Conservation (phyloP, 2,329 filamentous ascomycete species). For the Pseudogymnoascus sp. region DNA sequence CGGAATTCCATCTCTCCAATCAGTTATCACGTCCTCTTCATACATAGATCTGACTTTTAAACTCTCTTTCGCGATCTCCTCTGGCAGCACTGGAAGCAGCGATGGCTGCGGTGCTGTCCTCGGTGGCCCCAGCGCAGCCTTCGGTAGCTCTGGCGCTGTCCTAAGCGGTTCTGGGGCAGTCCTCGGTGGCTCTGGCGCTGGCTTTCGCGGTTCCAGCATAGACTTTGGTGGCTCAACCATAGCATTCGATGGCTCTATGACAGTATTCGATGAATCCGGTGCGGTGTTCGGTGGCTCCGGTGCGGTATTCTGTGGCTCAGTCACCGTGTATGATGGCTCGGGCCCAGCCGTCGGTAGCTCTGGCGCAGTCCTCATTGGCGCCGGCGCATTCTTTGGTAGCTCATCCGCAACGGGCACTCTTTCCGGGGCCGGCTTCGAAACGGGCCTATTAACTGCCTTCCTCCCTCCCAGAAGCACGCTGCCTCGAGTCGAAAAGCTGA, state of each 20-base stretch:
- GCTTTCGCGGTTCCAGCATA: background rate
- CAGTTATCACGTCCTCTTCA: constrained; percentile 17
- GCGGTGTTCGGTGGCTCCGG: background rate
- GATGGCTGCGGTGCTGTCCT: background rate
- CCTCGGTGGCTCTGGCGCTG: background rate
- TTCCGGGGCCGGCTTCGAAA: background rate
- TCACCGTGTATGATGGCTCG: background rate
- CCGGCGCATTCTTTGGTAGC: background rate
- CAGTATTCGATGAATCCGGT: background rate
- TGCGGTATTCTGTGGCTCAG: background rate
- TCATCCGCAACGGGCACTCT: background rate
- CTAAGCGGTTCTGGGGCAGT: background rate
- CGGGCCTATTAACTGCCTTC: constrained; percentile 21
- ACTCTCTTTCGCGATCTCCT: constrained; percentile 27
- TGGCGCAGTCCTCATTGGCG: background rate
- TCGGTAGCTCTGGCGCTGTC: background rate
- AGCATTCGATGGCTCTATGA: background rate
- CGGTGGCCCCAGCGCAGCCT: background rate
- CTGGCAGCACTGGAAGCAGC: constrained; percentile 12
- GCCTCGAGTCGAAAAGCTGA: constrained; percentile 56
- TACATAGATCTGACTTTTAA: constrained; percentile 31
- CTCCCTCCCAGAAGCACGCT: constrained; percentile 53
- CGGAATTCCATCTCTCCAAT: constrained; percentile 10
- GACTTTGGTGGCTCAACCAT: background rate
- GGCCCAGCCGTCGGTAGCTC: background rate